Conservation (phyloP, 345 rosid genomes). For the Salix exigua region DNA sequence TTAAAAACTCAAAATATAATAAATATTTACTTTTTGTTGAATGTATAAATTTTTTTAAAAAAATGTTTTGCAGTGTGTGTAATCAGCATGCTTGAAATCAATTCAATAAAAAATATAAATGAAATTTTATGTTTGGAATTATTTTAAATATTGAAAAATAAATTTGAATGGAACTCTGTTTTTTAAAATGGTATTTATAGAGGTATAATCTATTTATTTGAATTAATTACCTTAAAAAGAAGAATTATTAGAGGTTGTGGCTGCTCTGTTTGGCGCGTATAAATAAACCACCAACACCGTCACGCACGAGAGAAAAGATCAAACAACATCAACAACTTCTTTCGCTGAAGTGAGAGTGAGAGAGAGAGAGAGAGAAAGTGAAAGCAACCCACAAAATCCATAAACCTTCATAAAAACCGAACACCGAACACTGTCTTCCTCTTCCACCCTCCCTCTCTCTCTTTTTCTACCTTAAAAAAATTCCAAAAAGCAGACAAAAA, state of each 20-base stretch:
- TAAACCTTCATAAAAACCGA: slow-evolving; percentile 4
- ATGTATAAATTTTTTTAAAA: too few relatives aligned
- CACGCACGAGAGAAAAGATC: slow-evolving; percentile 30
- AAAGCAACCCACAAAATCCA: slow-evolving; percentile 10
- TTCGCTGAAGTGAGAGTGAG: neutral
- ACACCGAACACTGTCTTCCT: neutral
- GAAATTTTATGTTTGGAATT: too few relatives aligned
- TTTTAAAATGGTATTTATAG: too few relatives aligned
- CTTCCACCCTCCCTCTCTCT: neutral
- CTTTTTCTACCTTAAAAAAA: neutral
- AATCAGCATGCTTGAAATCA: too few relatives aligned
- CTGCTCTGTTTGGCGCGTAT: slow-evolving; percentile 60
- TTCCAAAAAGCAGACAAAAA: neutral
- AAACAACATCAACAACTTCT: slow-evolving; percentile 26
- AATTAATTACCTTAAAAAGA: neutral
- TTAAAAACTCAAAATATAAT: too few relatives aligned
- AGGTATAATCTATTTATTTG: neutral
- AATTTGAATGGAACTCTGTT: too few relatives aligned
- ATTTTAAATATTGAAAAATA: too few relatives aligned
- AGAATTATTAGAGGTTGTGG: slow-evolving; percentile 24
- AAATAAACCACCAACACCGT: slow-evolving; percentile 35
- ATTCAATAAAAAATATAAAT: too few relatives aligned
- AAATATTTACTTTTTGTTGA: too few relatives aligned
- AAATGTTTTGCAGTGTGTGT: too few relatives aligned
- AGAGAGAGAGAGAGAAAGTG: slow-evolving; percentile 10